Conservation (phyloP, 441 rosid species). For the Populus hybrid region DNA sequence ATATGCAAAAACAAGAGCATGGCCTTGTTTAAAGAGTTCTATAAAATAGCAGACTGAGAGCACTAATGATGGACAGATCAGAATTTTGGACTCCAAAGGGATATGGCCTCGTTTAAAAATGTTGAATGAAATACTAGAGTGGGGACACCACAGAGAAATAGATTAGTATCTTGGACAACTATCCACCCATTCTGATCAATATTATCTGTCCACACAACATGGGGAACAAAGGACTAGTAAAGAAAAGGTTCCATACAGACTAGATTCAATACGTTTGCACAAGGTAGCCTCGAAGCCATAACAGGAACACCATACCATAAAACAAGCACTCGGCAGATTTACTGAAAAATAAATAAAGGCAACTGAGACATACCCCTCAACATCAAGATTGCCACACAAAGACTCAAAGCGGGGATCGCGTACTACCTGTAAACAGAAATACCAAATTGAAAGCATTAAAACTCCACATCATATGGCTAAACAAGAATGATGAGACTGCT, state of each 20-base stretch:
- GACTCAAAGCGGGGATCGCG: conserved; percentile 85
- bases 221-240: no score
- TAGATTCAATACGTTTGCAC: no score
- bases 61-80: no score
- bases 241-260: no score
- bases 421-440: conserved; percentile 38
- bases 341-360: not conserved
- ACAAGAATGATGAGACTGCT: not conserved
- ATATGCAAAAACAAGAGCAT: not conserved
- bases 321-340: not conserved
- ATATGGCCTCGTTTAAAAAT: not conserved
- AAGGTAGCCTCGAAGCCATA: no score
- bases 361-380: conserved; percentile 46
- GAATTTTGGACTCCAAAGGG: not conserved
- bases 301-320: not conserved
- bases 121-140: not conserved
- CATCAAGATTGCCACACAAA: conserved; percentile 57
- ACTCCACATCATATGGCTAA: not conserved
- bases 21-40: no score
- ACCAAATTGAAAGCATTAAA: conserved; percentile 3
- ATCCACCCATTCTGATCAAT: not conserved
- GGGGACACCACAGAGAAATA: not conserved
- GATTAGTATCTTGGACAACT: not conserved
- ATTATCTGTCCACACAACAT: no score
- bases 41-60: no score